These are phyloP conservation scores for Trifolium pratense DNA, from an alignment of 306 rosid genomes.

Conservation along the genomic window DNA sequence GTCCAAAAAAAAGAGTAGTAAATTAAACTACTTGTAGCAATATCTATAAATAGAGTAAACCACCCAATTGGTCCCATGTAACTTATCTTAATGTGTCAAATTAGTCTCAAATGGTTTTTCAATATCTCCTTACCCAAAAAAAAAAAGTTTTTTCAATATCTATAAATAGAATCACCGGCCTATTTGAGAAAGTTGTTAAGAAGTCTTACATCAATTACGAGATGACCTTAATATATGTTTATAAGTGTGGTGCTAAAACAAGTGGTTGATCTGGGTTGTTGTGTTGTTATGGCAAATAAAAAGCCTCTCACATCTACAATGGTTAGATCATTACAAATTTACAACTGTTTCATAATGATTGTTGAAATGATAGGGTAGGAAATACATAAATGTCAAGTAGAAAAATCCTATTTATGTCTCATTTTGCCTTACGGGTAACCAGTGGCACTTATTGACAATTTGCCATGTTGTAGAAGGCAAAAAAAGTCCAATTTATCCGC, in stretches of 20 bases:
- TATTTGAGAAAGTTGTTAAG: too few species aligned
- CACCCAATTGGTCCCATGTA: too few species aligned
- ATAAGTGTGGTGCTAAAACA: conserved; percentile 61
- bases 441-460: neutral
- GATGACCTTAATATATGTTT: too few species aligned
- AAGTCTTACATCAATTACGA: too few species aligned
- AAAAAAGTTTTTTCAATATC: too few species aligned
- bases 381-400: conserved; percentile 31
- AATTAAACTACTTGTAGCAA: too few species aligned
- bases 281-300: conserved; percentile 89
- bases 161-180: too few species aligned
- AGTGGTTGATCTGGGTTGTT: conserved; percentile 75
- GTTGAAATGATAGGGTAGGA: conserved; percentile 16
- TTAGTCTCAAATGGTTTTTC: too few species aligned
- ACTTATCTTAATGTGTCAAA: too few species aligned
- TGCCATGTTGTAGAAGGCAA: conserved; percentile 6
- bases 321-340: conserved; percentile 54
- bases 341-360: conserved; percentile 15
- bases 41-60: too few species aligned
- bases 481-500: neutral
- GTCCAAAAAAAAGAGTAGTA: too few species aligned
- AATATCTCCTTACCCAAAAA: too few species aligned
- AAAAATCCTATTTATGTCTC: conserved; percentile 1
- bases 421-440: conserved; percentile 22
- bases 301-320: conserved; percentile 89